Base-by-base conservation (phyloP, 2,329 filamentous ascomycete genomes). In the Colletotrichum sp. region DNA sequence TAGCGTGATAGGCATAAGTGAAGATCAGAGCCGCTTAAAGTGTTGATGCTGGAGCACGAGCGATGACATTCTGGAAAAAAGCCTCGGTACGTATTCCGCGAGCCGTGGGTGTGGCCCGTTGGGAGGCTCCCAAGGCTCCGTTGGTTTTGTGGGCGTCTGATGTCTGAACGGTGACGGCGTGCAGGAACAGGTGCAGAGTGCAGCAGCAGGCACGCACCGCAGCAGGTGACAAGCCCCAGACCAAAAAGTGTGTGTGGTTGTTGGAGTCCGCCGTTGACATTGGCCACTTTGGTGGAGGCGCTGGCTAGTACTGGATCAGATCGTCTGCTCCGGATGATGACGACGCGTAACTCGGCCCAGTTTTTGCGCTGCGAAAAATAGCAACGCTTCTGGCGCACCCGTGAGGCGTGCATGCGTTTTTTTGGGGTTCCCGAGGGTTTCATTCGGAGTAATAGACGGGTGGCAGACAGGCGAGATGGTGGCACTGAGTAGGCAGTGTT, bases 301-400 rank as follows among this genome's bases (percentile, higher is more conserved):
- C 59, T 36, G 59, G 69, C 30, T 13, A 21, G 39, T 18, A 36
- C 36, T 30, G 63, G 68, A 62, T 63, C 52, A 26, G 60, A 72
- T 44, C 44, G 44, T 59, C 60, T 32, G 34, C 24, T 36, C 28
- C 18, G 60, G 52, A 57, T 26, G 65, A 74, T 32, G 65, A 74
- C 64, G 74, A 76, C 74, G 74, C 74, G 74, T 76, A 74, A 76
- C 63, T 44, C 34, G 74, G 49, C 59, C 74, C 74, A 67, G 59
- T 24, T 76, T 76, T 73, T 57, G 65, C 32, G 74, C 44, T 73
- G 74, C 70, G 49, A 74, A 76, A 76, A 73, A 76, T 74, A 73
- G 70, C 65, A 74, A 55, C 57, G 59, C 49, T n/a, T 49, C 26
- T 39, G 64, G 55, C 36, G 65, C 30, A 63, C 44, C 15, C 52